Percentiles rank a stretch among this genome's conserved stretches.
Evolutionary conservation across 1,284 basidiomycete species (phyloP).

Genomic region (Papiliotrema flavescens): DNA sequence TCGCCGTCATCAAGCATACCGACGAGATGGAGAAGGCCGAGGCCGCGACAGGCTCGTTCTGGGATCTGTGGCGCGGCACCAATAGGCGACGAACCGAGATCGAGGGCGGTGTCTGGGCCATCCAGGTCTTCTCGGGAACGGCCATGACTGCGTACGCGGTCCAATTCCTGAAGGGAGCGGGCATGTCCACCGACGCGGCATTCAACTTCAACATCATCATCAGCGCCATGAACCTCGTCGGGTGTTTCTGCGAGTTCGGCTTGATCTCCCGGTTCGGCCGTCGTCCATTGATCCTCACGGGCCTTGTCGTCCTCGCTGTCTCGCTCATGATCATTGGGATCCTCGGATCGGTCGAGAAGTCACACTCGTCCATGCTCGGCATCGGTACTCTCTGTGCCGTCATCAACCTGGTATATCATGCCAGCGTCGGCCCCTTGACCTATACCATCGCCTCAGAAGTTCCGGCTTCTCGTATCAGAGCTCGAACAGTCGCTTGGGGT

Average conservation of each 20-base stretch:
- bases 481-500: conserved; percentile 7
- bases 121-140: conserved; percentile 29
- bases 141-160: conserved; percentile 13
- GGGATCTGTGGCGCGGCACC: conserved; percentile 11
- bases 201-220: conserved; percentile 10
- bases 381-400: conserved; percentile 9
- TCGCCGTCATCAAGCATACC: conserved; percentile 39
- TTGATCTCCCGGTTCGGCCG: conserved; percentile 45
- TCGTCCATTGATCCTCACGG: conserved; percentile 28
- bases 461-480: conserved; percentile 5
- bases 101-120: conserved; percentile 26
- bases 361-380: not conserved
- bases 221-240: conserved; percentile 5
- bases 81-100: conserved; percentile 10
- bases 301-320: conserved; percentile 2
- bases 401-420: conserved; percentile 14
- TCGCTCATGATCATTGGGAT: conserved; percentile 6
- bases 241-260: conserved; percentile 1
- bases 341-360: not conserved
- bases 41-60: conserved; percentile 43
- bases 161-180: conserved; percentile 25
- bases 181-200: conserved; percentile 3
- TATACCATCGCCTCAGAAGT: conserved; percentile 46
- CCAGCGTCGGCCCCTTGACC: conserved; percentile 28
- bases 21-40: conserved; percentile 22